Evolutionary conservation across 805 yeast genomes (phyloP), one percentile per base, ranked within the genome.

Genomic region (Grigorovia transvaalensis): DNA sequence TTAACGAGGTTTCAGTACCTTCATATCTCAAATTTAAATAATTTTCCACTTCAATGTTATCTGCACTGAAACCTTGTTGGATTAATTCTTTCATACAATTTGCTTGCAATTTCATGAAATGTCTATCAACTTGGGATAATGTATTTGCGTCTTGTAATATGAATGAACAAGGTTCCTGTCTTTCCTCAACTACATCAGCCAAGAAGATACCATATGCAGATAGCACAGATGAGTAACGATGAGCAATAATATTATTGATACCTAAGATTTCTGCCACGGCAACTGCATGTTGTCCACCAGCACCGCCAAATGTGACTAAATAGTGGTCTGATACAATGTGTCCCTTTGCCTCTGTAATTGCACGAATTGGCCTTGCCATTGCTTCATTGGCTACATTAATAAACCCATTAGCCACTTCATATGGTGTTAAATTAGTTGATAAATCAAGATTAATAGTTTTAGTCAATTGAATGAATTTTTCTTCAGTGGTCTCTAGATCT

Each of bases 201-300:
- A 88, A 71, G 2, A 88, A 81, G 72, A 88, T 88, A 55, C 96
- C 96, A 63, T 85, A 88, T 0, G 96, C 96, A 1, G 95, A 85
- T 11, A 88, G 71, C 44, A 88, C 80, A 0, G 95, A 86, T 2
- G 96, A 86, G 65, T 85, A 85, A 63, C 84, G 78, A 68, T 88
- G 96, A 27, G 85, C 82, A 38, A 87, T 67, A 8, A 88, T 85
- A 30, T 80, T 78, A 12, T 72, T 65, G 47, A 88, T 84, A 9
- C 89, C 89, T 54, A 88, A 72, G 27, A 77, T 74, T 52, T 78
- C 74, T 1, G 95, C 95, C 40, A 88, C 81, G 9, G 85, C 81
- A 48, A 79, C 81, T 2, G 93, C 90, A 66, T 86, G 90, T 68
- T 88, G 96, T 9, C 96, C 96, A 50, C 96, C 96, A 27, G 95